These are phyloP conservation scores for Sugiyamaella marilandica DNA, from an alignment of 805 yeast genomes.

Conservation along the genomic window DNA sequence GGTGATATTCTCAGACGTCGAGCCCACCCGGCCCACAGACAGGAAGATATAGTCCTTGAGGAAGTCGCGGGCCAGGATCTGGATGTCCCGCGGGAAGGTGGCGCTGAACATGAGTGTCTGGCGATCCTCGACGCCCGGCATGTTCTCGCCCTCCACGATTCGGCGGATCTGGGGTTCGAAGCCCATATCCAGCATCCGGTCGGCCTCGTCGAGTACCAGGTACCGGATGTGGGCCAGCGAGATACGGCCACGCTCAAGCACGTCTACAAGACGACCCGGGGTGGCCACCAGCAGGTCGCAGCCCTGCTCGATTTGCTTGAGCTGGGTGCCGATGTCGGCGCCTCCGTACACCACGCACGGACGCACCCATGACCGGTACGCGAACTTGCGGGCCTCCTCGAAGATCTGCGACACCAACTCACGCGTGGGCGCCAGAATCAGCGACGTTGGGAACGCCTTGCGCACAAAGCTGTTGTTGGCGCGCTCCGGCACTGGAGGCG, in stretches of 20 bases:
- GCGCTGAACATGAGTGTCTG: slow-evolving; percentile 99
- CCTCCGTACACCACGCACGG: slow-evolving; percentile 98
- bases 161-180: slow-evolving; percentile 99
- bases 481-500: slow-evolving; percentile 53
- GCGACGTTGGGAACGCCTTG: slow-evolving; percentile 90
- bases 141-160: slow-evolving; percentile 95
- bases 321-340: slow-evolving; percentile 85
- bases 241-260: slow-evolving; percentile 90
- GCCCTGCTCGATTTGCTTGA: slow-evolving; percentile 84
- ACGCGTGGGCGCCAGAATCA: slow-evolving; percentile 98
- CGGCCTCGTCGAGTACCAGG: slow-evolving; percentile 97
- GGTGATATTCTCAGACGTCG: slow-evolving; percentile 97
- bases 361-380: slow-evolving; percentile 97
- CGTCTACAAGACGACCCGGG: slow-evolving; percentile 97
- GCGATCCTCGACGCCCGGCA: slow-evolving; percentile 88
- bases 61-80: slow-evolving; percentile 95
- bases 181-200: slow-evolving; percentile 99
- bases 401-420: slow-evolving; percentile 95
- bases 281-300: slow-evolving; percentile 97
- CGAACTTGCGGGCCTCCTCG: slow-evolving; percentile 92
- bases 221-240: slow-evolving; percentile 86
- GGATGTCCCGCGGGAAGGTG: slow-evolving; percentile 98
- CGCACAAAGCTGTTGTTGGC: slow-evolving; percentile 39
- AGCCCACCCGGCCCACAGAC: slow-evolving; percentile 98
- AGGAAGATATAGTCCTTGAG: slow-evolving; percentile 91